Base-by-base conservation (phyloP, 1,284 basidiomycete species). In the Sanghuangporus sanghuang region DNA sequence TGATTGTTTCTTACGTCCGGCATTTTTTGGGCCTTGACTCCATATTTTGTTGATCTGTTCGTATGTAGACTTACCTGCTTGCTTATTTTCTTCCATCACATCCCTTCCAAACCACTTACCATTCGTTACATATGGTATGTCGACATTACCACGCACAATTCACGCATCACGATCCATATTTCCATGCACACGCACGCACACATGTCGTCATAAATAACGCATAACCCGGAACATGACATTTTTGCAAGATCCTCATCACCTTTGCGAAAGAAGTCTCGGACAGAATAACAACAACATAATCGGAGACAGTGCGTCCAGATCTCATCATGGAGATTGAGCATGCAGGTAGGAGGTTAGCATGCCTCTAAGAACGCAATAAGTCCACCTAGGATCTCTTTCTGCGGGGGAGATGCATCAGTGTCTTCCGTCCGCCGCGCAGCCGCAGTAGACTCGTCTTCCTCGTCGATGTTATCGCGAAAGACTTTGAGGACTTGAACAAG, bases 401-500 rank as follows among this genome's bases (percentile, higher is more conserved):
- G 87, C 57, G 82, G 83, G n/a, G 78, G 76, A 14, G 77, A 74
- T 21, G 74, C 69, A 50, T 79, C 77, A 32, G 27, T 32, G 27
- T 32, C 44, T 46, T 72, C 73, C 36, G 69, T 71, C 57, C 68
- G 69, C n/a, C 21, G 44, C 38, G 70, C 71, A n/a, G 65, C 64
- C 49, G 67, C 71, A 59, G 57, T 63, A 27, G 50, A 52, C 18
- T 27, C 53, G 48, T 69, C 69, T 6, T 77, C 74, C 48, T 85
- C 84, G 61, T 87, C 87, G 35, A 93, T 81, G 71, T 92, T 93
- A 67, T 88, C 86, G 63, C 82, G 79, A 74, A 87, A 92, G 63
- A 86, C 79, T 66, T 77, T 79, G 55, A 95, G 75, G 1, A 87
- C 89, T 58, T 78, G 74, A 42, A 88, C 77, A 52, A 96, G 77